A percentile compares a stretch with the other conserved stretches of the same genome.
phyloP scores from a whole-genome alignment of 2,329 filamentous ascomycete species.

The Bipolaris victoriae region DNA sequence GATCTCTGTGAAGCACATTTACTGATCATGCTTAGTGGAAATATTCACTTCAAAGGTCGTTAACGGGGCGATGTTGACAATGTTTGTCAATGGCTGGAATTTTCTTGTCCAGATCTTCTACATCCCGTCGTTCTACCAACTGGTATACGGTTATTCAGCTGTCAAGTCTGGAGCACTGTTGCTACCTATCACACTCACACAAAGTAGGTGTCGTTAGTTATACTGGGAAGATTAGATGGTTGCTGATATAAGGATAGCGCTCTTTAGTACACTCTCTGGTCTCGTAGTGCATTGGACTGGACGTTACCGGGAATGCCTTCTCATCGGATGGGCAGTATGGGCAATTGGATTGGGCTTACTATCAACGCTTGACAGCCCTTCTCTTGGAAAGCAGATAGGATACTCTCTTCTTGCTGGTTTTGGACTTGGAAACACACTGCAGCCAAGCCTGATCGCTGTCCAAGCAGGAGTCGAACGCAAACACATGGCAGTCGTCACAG shows the following conservation, averaged over 20 bases:
- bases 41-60: constrained; percentile 27
- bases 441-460: constrained; percentile 62
- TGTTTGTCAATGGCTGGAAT: constrained; percentile 65
- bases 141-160: constrained; percentile 57
- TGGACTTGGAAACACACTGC: constrained; percentile 59
- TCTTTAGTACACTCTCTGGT: constrained; percentile 31
- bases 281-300: constrained; percentile 28
- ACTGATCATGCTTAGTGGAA: constrained; percentile 14
- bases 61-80: constrained; percentile 39
- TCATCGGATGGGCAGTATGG: constrained; percentile 30
- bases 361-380: constrained; percentile 23
- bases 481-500: constrained; percentile 66
- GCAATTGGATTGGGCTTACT: constrained; percentile 26
- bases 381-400: constrained; percentile 26
- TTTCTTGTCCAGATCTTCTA: constrained; percentile 68
- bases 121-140: constrained; percentile 67
- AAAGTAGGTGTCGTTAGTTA: constrained; percentile 18
- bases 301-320: constrained; percentile 27
- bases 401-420: constrained; percentile 30
- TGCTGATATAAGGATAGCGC: constrained; percentile 8
- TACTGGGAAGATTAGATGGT: background rate
- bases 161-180: constrained; percentile 59
- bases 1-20: background rate
- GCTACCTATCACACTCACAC: constrained; percentile 55
- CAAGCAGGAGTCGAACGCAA: constrained; percentile 60